These are phyloP conservation scores for Cadophora malorum DNA, from an alignment of 2,329 filamentous ascomycete genomes.

Conservation along the genomic window DNA sequence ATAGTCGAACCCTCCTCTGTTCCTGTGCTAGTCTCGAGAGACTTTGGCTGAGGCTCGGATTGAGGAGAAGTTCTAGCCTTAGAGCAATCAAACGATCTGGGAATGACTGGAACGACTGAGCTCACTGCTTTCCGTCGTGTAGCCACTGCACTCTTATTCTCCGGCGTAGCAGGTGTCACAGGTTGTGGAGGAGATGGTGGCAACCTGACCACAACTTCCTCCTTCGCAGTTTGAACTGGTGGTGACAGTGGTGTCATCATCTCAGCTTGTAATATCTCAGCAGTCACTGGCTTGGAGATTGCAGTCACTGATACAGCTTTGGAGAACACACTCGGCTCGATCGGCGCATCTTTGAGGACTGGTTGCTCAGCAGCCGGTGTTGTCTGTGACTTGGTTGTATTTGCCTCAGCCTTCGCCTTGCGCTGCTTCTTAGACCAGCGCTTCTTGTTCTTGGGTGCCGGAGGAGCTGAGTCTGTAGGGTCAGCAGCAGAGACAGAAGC, in stretches of 20 bases:
- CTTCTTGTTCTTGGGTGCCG: neutral
- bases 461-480: no score
- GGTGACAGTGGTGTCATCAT: neutral
- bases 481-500: no score
- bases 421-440: neutral
- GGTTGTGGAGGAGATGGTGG: neutral
- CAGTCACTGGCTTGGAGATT: neutral
- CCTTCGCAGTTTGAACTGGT: neutral
- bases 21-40: neutral
- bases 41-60: constrained; percentile 6
- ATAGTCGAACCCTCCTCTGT: neutral
- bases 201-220: neutral
- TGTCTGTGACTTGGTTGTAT: neutral
- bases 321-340: neutral
- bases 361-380: neutral
- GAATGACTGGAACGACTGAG: neutral
- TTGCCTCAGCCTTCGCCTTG: neutral
- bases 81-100: neutral
- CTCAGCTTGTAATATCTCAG: neutral
- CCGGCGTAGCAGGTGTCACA: neutral
- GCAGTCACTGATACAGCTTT: no score
- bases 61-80: neutral
- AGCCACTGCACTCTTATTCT: neutral
- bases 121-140: neutral
- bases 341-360: neutral